Conservation (phyloP, 805 yeast genomes). For the Nakazawaea wyomingensis region DNA sequence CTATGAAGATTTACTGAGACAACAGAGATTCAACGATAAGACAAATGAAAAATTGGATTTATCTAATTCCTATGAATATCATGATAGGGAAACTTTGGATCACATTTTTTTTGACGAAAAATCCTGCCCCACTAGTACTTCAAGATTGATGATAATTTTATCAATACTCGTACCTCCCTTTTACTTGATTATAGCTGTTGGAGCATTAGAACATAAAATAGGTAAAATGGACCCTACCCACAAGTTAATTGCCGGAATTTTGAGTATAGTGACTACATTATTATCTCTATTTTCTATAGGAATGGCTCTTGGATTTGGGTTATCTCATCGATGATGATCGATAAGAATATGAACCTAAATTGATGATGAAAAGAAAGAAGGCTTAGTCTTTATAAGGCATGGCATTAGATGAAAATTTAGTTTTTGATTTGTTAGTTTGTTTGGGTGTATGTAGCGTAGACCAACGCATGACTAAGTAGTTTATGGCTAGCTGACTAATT, state of each 20-base stretch:
- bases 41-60: constrained; percentile 2
- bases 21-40: not conserved
- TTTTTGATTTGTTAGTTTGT: no score
- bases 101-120: not conserved
- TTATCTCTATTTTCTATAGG: constrained; percentile 8
- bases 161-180: constrained; percentile 12
- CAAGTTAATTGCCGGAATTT: constrained; percentile 4
- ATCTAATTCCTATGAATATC: not conserved
- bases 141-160: not conserved
- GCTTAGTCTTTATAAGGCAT: no score
- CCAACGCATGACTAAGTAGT: no score
- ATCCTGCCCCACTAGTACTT: constrained; percentile 1
- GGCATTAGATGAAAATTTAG: no score
- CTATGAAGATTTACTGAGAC: not conserved
- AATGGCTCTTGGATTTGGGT: constrained; percentile 10
- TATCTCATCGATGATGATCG: constrained; percentile 9
- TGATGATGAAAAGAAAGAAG: no score
- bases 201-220: constrained; percentile 5
- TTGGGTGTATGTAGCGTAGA: no score
- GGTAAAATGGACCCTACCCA: constrained; percentile 1
- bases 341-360: no score
- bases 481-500: no score
- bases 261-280: not conserved
- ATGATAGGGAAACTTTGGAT: not conserved
- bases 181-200: constrained; percentile 7